Conservation (phyloP, 805 yeast species). For the Metschnikowia amazonensis region DNA sequence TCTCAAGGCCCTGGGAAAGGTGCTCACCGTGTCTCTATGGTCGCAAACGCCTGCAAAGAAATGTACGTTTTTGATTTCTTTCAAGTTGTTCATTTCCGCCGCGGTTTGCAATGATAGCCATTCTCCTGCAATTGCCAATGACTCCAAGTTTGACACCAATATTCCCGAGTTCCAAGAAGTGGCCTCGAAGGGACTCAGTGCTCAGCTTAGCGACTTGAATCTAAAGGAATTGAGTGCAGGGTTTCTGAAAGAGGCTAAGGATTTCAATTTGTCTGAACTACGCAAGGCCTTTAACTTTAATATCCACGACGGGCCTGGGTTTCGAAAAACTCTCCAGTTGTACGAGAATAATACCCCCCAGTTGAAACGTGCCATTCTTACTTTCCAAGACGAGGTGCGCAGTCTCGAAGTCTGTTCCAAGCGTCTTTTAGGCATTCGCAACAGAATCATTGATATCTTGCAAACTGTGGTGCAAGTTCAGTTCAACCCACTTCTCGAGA, state of each 20-base stretch:
- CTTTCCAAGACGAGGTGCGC: conserved; percentile 31
- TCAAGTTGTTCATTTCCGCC: conserved; percentile 8
- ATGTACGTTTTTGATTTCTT: conserved; percentile 4
- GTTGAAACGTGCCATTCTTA: conserved; percentile 23
- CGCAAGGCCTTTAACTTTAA: conserved; percentile 31
- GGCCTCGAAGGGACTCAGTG: not conserved
- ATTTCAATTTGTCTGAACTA: conserved; percentile 12
- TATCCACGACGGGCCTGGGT: conserved; percentile 44
- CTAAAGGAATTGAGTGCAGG: conserved; percentile 2
- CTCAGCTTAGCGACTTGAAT: conserved; percentile 1
- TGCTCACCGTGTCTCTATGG: conserved; percentile 14
- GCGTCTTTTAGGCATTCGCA: conserved; percentile 19
- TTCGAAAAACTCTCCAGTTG: conserved; percentile 28
- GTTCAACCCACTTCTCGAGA: conserved; percentile 23
- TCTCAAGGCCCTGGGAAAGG: not conserved
- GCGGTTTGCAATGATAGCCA: not conserved
- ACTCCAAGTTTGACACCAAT: conserved; percentile 5
- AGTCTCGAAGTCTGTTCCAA: conserved; percentile 26
- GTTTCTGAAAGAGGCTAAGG: conserved; percentile 2
- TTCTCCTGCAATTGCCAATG: not conserved
- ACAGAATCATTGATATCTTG: conserved; percentile 24
- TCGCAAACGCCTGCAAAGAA: conserved; percentile 1
- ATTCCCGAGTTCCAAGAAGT: conserved; percentile 5
- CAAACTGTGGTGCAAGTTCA: conserved; percentile 21
- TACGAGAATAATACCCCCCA: conserved; percentile 31